Evolutionary conservation across 1,139 yeast species (phyloP).

Genomic region (Ogataea hybrid): DNA sequence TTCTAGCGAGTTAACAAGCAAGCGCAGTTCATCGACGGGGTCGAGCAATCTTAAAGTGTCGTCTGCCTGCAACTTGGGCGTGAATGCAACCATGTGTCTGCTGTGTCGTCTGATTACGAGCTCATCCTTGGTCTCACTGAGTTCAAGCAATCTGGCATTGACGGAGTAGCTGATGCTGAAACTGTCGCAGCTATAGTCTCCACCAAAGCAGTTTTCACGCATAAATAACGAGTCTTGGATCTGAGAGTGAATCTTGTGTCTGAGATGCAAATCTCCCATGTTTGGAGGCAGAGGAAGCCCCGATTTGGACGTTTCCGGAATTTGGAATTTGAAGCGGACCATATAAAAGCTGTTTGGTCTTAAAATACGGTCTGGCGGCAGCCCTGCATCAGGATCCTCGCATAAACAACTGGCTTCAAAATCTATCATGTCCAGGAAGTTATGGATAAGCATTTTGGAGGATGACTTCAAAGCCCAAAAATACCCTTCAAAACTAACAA

Average conservation of each 20-base stretch:
- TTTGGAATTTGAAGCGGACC: constrained; percentile 14
- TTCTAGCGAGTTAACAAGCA: constrained; percentile 13
- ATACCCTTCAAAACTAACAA: constrained; percentile 20
- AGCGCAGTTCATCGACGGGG: constrained; percentile 8
- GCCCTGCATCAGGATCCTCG: constrained; percentile 12
- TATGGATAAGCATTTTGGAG: constrained; percentile 8
- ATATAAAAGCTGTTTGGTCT: constrained; percentile 12
- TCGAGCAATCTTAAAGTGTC: neutral
- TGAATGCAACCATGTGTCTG: constrained; percentile 15
- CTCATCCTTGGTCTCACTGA: constrained; percentile 4
- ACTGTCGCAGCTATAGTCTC: constrained; percentile 9
- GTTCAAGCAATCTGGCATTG: constrained; percentile 14
- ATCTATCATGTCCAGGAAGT: constrained; percentile 21
- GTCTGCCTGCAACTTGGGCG: constrained; percentile 1
- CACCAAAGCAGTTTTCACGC: constrained; percentile 4
- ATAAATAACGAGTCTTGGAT: constrained; percentile 11
- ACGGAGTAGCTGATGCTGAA: constrained; percentile 17
- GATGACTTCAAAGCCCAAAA: constrained; percentile 8
- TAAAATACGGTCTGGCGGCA: constrained; percentile 16
- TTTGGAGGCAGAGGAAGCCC: constrained; percentile 14
- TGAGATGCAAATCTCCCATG: constrained; percentile 15
- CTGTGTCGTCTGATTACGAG: constrained; percentile 13
- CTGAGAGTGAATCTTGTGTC: constrained; percentile 7
- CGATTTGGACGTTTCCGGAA: constrained; percentile 13
- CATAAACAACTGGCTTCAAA: constrained; percentile 18